phyloP scores from a whole-genome alignment of 1,284 basidiomycete genomes.

The Austroboletus niveus region DNA sequence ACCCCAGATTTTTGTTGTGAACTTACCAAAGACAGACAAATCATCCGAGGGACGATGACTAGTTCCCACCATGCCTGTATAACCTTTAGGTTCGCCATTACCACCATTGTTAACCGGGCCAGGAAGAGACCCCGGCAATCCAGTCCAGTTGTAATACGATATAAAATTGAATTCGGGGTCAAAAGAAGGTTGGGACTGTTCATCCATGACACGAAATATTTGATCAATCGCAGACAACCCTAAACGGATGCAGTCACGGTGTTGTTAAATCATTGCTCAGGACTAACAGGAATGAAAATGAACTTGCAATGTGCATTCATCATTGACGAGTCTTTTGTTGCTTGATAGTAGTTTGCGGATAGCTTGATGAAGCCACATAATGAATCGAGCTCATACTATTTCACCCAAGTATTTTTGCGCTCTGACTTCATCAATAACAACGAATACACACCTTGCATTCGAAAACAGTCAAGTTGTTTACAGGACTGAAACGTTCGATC shows the following conservation, averaged over 20 bases:
- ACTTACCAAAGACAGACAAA: constrained; percentile 61
- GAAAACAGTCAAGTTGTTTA: constrained; percentile 67
- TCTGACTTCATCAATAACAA: background rate
- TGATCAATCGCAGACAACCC: constrained; percentile 70
- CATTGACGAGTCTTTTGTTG: constrained; percentile 67
- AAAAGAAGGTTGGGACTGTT: constrained; percentile 73
- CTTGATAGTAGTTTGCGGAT: constrained; percentile 67
- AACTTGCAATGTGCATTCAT: constrained; percentile 65
- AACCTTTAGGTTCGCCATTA: constrained; percentile 67
- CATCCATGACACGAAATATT: constrained; percentile 71
- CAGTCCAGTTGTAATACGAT: constrained; percentile 80
- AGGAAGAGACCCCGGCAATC: constrained; percentile 53
- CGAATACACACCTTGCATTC: constrained; percentile 64
- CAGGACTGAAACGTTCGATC: constrained; percentile 43
- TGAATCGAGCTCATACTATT: constrained; percentile 73
- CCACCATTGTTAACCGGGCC: constrained; percentile 64
- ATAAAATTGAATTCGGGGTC: constrained; percentile 68
- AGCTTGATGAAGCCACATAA: constrained; percentile 75
- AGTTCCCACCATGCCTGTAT: constrained; percentile 66
- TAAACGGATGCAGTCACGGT: constrained; percentile 23
- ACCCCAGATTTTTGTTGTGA: background rate
- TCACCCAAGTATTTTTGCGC: background rate
- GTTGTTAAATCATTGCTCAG: background rate
- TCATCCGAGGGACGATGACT: constrained; percentile 78
- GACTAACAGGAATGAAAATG: background rate